phyloP scores from a whole-genome alignment of 495 filamentous ascomycete genomes.

The Neurospora sp. region DNA sequence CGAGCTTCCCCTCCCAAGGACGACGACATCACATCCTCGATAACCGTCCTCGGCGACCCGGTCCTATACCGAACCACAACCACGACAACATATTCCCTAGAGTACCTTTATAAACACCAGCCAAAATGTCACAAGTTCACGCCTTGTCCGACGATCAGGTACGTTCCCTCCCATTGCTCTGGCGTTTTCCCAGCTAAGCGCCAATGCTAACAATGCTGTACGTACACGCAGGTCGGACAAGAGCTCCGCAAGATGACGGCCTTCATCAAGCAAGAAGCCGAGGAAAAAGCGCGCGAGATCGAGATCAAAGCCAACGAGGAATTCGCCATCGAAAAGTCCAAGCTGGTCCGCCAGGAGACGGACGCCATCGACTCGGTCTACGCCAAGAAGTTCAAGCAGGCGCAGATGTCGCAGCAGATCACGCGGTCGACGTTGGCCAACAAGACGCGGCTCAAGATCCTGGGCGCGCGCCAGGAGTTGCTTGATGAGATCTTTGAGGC shows the following conservation, averaged over 20 bases:
- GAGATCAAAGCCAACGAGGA: conserved; percentile 96
- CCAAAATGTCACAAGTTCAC: conserved; percentile 83
- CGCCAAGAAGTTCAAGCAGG: conserved; percentile 97
- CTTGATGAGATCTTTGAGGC: conserved; percentile 86
- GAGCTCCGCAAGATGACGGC: conserved; percentile 99
- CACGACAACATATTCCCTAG: conserved; percentile 4
- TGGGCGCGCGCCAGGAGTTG: conserved; percentile 76
- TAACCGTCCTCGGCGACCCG: not conserved
- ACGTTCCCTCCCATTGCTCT: too few species aligned
- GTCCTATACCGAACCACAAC: not conserved
- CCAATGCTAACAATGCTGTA: not conserved
- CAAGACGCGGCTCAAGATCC: conserved; percentile 82
- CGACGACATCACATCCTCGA: not conserved
- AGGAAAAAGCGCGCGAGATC: conserved; percentile 95
- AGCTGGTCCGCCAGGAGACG: conserved; percentile 92
- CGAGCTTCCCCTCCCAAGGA: not conserved
- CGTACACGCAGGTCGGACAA: conserved; percentile 57
- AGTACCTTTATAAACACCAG: conserved; percentile 15
- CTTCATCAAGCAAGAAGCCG: conserved; percentile 98
- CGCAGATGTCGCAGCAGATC: conserved; percentile 94
- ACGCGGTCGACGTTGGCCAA: conserved; percentile 88
- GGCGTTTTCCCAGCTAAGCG: not conserved
- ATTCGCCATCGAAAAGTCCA: conserved; percentile 95
- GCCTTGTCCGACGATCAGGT: conserved; percentile 95
- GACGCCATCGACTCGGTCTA: conserved; percentile 82